These are phyloP conservation scores for Kurtzmaniella quercitrusa DNA, from an alignment of 1,139 yeast genomes.

Conservation along the genomic window DNA sequence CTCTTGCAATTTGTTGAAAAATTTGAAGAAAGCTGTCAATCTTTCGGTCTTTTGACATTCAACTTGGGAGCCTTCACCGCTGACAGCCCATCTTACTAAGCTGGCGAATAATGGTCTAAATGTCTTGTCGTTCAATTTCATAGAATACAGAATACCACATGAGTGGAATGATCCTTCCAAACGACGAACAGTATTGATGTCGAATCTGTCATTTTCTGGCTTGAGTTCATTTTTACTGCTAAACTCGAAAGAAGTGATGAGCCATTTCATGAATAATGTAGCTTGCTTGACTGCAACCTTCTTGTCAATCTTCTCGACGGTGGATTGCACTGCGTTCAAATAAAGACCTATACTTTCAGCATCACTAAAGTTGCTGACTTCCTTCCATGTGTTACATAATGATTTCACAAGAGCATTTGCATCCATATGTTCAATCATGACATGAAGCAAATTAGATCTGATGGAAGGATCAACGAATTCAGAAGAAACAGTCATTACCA, in stretches of 20 bases:
- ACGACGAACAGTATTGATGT: slow-evolving; percentile 71
- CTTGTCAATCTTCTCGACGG: slow-evolving; percentile 67
- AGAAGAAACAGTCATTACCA: slow-evolving; percentile 56
- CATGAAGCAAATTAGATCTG: slow-evolving; percentile 61
- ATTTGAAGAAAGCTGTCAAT: slow-evolving; percentile 74
- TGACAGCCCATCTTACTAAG: slow-evolving; percentile 90
- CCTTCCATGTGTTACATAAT: slow-evolving; percentile 59
- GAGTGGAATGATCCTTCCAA: slow-evolving; percentile 74
- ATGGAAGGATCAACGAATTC: slow-evolving; percentile 54
- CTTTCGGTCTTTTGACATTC: slow-evolving; percentile 44
- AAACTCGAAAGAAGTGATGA: slow-evolving; percentile 69
- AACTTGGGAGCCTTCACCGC: slow-evolving; percentile 64
- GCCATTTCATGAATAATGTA: slow-evolving; percentile 64
- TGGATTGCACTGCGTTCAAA: slow-evolving; percentile 59
- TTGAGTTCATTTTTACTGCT: slow-evolving; percentile 42
- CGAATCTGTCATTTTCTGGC: slow-evolving; percentile 39
- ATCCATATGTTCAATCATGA: slow-evolving; percentile 69
- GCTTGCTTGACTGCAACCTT: slow-evolving; percentile 71
- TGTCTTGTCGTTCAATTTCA: slow-evolving; percentile 89
- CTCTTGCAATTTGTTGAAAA: slow-evolving; percentile 80
- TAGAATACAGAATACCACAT: slow-evolving; percentile 71
- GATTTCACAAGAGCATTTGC: slow-evolving; percentile 57
- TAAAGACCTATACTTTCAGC: slow-evolving; percentile 68
- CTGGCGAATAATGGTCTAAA: slow-evolving; percentile 90
- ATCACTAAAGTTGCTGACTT: slow-evolving; percentile 31